Base-by-base conservation (phyloP, 306 rosid genomes). In the Acacia acuminata region DNA sequence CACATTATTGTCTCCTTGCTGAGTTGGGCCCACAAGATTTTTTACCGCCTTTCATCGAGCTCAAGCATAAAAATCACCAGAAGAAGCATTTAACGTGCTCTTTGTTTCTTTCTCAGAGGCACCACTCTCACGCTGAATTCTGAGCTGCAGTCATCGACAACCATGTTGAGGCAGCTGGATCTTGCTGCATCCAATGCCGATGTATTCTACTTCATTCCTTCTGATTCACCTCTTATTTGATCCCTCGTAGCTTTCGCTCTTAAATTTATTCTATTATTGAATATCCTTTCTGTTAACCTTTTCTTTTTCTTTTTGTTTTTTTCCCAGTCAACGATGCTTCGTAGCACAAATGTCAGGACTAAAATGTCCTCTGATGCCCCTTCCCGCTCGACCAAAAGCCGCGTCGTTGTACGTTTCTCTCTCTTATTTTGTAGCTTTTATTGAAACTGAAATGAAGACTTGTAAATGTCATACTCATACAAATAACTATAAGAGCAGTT, bases 371-470 rank as follows among this genome's bases (percentile, higher is more conserved):
- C 85, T 77, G 22, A 48, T 42, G 55, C 75, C 47, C 36, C 75
- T 67, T 68, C 77, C 79, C 81, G 86, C 55, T 84, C 44, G 66
- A 87, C 87, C n/a, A 65, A 87, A 27, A 76, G 50, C 50, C 79
- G 82, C 72, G 16, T 67, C 81, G 78, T 87, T 24, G 88, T 87
- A 47, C 63, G 89, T 82, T 3, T 14, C 27, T 2, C 64, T 58
- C 30, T 38, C 4, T 56, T n/a, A 7, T 30, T 5, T 58, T 1
- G 8, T 22, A 10, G 15, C 6, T 38, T 56, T 42, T n/a, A 22
- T 16, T 40, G 42, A 16, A n/a, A 13, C 70, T 19, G 25, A 67
- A 19, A 20, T 20, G 66, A 45, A 64, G 51, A 7, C 24, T 43
- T 27, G 1, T 9, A 36, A 8, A 36, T 19, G 22, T 67, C 38